A percentile compares a stretch with the other conserved stretches of the same genome.
Conservation (phyloP, 148 eudicot species). For the Camellia lanceoleosa region DNA sequence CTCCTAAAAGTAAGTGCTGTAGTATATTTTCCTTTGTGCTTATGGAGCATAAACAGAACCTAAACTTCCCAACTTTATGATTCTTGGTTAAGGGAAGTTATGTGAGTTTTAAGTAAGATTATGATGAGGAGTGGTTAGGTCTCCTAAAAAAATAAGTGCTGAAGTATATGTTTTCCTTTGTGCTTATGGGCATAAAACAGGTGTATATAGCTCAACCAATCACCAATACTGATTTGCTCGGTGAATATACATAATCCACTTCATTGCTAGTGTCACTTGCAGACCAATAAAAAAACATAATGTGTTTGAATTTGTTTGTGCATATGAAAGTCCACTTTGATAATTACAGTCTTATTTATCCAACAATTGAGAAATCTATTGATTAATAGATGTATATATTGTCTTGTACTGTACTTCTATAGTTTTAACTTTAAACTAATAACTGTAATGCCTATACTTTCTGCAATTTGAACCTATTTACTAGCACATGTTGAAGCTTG, state of each 20-base stretch:
- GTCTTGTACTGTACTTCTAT: not conserved
- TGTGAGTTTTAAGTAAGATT: not conserved
- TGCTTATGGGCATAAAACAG: not conserved
- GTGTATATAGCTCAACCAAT: not conserved
- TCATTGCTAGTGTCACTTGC: not conserved
- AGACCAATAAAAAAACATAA: not conserved
- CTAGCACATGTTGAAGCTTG: not conserved
- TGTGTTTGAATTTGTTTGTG: not conserved
- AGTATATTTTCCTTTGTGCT: not conserved
- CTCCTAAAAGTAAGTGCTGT: not conserved
- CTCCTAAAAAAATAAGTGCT: not conserved
- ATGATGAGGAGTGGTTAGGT: not conserved
- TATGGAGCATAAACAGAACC: not conserved
- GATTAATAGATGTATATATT: not conserved
- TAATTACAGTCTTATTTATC: not conserved
- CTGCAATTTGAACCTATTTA: not conserved
- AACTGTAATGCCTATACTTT: not conserved
- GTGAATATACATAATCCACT: not conserved
- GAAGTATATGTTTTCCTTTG: not conserved
- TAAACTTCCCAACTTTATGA: no score
- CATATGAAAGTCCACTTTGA: not conserved
- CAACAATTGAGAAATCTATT: not conserved
- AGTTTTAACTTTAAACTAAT: not conserved
- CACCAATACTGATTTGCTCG: not conserved
- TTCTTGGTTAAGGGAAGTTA: not conserved